Evolutionary conservation across 305 asterid species (phyloP).

Genomic region (Fraxinus paxiana): DNA sequence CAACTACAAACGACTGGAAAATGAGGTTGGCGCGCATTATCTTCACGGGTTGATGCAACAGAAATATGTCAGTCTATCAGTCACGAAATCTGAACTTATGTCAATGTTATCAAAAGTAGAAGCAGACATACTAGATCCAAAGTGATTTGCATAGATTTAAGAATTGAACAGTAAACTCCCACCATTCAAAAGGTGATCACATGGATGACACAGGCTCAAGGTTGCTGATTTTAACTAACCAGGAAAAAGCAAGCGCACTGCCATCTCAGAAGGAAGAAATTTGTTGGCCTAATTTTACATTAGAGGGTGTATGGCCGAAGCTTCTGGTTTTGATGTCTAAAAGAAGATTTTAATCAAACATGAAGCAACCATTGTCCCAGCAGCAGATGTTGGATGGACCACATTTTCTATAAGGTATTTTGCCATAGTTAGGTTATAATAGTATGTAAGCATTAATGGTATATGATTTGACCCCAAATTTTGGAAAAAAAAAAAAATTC

Average conservation of each 20-base stretch:
- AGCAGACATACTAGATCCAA: not conserved
- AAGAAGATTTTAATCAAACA: not conserved
- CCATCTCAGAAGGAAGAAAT: not conserved
- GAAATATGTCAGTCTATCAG: conserved; percentile 13
- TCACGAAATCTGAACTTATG: conserved; percentile 19
- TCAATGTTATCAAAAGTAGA: not conserved
- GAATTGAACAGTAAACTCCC: not conserved
- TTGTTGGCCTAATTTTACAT: not conserved
- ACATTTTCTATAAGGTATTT: not conserved
- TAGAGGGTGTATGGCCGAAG: not conserved
- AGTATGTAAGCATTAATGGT: not conserved
- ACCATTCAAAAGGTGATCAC: not conserved
- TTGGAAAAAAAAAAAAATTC: not conserved
- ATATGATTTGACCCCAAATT: not conserved
- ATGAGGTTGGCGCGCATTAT: not conserved
- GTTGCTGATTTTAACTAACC: not conserved
- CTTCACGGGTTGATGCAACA: not conserved
- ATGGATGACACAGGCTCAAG: not conserved
- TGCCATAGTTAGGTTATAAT: not conserved
- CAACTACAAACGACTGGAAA: not conserved
- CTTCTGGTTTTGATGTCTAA: not conserved
- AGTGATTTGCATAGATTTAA: conserved; percentile 8
- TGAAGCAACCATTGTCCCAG: not conserved
- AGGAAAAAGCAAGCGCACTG: not conserved
- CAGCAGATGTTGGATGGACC: not conserved